phyloP scores from a whole-genome alignment of 495 filamentous ascomycete genomes.

The Aspergillus heteromorphus region DNA sequence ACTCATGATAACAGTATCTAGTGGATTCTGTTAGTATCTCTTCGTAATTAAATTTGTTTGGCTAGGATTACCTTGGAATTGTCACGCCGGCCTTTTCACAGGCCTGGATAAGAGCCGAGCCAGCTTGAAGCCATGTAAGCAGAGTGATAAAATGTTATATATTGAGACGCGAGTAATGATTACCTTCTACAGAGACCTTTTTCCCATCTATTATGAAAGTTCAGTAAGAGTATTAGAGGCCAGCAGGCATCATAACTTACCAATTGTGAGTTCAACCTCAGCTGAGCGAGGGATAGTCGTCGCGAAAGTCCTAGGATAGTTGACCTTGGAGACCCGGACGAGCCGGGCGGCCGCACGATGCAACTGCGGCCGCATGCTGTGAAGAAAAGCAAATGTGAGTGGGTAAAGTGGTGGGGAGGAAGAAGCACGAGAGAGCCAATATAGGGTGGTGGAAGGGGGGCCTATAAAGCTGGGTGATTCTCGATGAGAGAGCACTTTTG shows the following conservation, averaged over 20 bases:
- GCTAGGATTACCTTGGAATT: slow-evolving; percentile 65
- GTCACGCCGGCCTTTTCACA: slow-evolving; percentile 94
- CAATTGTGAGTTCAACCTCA: slow-evolving; percentile 93
- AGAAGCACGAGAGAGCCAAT: slow-evolving; percentile 9
- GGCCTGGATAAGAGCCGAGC: slow-evolving; percentile 94
- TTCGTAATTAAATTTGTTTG: not conserved
- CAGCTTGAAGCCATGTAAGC: slow-evolving; percentile 41
- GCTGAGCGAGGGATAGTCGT: slow-evolving; percentile 66
- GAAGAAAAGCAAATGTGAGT: slow-evolving; percentile 26
- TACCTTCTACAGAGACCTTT: slow-evolving; percentile 94
- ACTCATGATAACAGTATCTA: slow-evolving; percentile 99
- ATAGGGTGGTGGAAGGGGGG: slow-evolving; percentile 5
- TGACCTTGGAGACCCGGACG: slow-evolving; percentile 55
- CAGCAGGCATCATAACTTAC: slow-evolving; percentile 47
- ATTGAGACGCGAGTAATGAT: slow-evolving; percentile 9
- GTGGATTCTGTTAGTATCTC: slow-evolving; percentile 31
- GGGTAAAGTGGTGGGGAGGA: slow-evolving; percentile 25
- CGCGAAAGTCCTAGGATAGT: slow-evolving; percentile 66
- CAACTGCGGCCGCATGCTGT: slow-evolving; percentile 84
- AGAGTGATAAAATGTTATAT: slow-evolving; percentile 13
- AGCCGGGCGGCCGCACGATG: slow-evolving; percentile 81
- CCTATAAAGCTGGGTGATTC: slow-evolving; percentile 18
- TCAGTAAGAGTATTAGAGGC: slow-evolving; percentile 6
- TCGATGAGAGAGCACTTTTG: slow-evolving; percentile 32
- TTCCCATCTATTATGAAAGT: slow-evolving; percentile 68